phyloP scores from a whole-genome alignment of 441 rosid genomes.

The Eutrema salsugineum region DNA sequence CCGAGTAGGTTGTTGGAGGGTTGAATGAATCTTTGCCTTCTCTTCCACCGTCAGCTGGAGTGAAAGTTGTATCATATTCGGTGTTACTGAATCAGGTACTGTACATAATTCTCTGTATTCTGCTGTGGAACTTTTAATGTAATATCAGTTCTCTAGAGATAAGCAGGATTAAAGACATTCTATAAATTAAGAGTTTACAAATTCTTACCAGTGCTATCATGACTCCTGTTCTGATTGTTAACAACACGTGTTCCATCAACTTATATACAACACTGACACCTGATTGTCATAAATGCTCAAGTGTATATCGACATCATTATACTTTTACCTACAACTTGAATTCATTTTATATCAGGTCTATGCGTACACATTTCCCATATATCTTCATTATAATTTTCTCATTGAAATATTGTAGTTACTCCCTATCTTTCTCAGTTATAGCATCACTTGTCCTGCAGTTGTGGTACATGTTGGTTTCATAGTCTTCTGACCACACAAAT shows the following conservation, averaged over 20 bases:
- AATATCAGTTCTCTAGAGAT: not conserved
- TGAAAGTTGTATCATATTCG: conserved; percentile 72
- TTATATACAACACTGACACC: not conserved
- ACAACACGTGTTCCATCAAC: not conserved
- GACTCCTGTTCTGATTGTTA: not conserved
- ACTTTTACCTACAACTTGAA: not conserved
- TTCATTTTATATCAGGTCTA: not conserved
- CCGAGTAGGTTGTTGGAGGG: conserved; percentile 87
- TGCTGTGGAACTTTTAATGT: not conserved
- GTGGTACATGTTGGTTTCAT: conserved; percentile 12
- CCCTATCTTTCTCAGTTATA: not conserved
- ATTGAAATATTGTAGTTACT: not conserved
- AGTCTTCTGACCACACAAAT: conserved; percentile 31
- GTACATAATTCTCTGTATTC: conserved; percentile 10
- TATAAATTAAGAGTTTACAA: not conserved
- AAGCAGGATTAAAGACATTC: not conserved
- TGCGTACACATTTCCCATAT: not conserved
- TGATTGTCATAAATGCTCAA: conserved; percentile 16
- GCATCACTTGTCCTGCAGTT: not conserved
- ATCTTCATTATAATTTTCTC: not conserved
- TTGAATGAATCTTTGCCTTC: conserved; percentile 81
- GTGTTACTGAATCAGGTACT: conserved; percentile 82
- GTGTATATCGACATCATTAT: not conserved
- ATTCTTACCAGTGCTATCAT: not conserved
- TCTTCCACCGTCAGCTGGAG: conserved; percentile 72